Evolutionary conservation across 2,329 filamentous ascomycete genomes (phyloP), one percentile per base, ranked within the genome.

Genomic region (Diaporthe sp.): DNA sequence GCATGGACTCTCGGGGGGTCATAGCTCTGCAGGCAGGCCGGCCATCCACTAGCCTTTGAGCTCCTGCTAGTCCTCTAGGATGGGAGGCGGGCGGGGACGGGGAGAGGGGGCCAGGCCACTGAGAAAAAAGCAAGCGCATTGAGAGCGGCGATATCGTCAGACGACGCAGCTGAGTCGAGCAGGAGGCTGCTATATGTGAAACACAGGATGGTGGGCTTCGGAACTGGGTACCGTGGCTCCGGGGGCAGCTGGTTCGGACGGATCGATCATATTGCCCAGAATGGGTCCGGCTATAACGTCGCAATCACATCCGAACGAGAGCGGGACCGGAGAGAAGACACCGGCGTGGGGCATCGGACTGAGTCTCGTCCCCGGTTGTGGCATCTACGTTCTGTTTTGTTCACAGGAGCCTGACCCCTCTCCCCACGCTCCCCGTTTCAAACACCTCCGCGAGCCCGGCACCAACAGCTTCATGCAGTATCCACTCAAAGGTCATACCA

Each of bases 401-500:
- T 76, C 74, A 88, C 73, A 70, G 83, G 83, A 84, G 70, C 78
- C 91, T 87, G 75, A 94, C 88, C 15, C 91, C 94, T 76, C 89
- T 87, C 1, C 94, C 94, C n/a, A 95, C 92, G 79, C 91, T 93
- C 19, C 92, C 88, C 17, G 94, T 95, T 80, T 94, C 90, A 82
- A 96, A 96, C 19, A 94, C 84, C 83, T 96, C 94, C 5, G 95
- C 88, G 22, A 93, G 80, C 1, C 94, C 94, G 39, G 91, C 87
- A 0, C 93, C 94, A 34, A 94, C 87, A 58, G 92, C 93, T 82
- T 95, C 93, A 55, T 90, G 91, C 57, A 95, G 81, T 22, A 94
- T 87, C 92, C 92, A 95, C 75, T 93, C 89, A 82, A 95, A 95
- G 58, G 88, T 84, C 76, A 95, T 83, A 0, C 94, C 94, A 80